phyloP scores from a whole-genome alignment of 768 basidiomycete species.

The Favolaschia claudopus region DNA sequence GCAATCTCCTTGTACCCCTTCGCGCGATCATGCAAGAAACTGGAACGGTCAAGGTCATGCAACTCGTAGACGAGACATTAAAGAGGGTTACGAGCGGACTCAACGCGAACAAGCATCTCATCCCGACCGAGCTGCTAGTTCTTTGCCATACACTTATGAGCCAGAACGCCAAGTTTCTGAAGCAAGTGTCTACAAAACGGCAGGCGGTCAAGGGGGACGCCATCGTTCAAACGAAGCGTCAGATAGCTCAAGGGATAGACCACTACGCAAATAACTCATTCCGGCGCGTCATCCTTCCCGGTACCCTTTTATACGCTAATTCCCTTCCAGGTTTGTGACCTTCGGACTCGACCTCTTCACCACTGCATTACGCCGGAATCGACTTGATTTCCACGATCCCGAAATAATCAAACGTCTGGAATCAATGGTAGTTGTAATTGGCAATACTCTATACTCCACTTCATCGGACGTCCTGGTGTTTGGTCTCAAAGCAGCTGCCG shows the following conservation, averaged over 20 bases:
- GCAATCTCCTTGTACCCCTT: constrained; percentile 77
- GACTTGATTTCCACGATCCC: constrained; percentile 83
- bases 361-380: constrained; percentile 84
- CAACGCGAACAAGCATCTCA: constrained; percentile 79
- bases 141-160: constrained; percentile 91
- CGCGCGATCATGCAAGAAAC: constrained; percentile 88
- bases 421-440: constrained; percentile 85
- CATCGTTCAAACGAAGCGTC: constrained; percentile 82
- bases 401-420: constrained; percentile 84
- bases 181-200: constrained; percentile 55
- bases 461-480: constrained; percentile 76
- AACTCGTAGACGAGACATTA: constrained; percentile 87
- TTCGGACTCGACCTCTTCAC: constrained; percentile 94
- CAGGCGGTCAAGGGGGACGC: constrained; percentile 59
- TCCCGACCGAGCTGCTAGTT: constrained; percentile 73
- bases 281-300: constrained; percentile 56
- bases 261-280: constrained; percentile 89
- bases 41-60: constrained; percentile 79
- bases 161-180: constrained; percentile 88
- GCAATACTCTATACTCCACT: constrained; percentile 90
- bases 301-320: not conserved
- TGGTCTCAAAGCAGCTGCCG: constrained; percentile 81
- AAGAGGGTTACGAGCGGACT: constrained; percentile 84
- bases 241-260: constrained; percentile 58
- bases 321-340: constrained; percentile 71